Conservation (phyloP, 257 asterid genomes). For the Pogostemon cablin region DNA sequence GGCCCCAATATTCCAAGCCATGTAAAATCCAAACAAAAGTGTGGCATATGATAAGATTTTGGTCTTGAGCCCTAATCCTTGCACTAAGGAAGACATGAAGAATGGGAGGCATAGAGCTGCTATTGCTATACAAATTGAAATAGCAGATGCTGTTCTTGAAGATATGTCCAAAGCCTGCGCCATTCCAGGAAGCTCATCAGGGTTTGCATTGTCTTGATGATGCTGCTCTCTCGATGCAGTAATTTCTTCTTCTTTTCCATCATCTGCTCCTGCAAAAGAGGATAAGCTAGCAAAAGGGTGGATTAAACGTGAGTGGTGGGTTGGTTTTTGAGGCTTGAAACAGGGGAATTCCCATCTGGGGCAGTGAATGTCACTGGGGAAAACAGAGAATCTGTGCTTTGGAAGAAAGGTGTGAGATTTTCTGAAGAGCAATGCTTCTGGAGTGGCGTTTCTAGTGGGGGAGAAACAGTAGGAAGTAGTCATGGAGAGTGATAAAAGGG, state of each 20-base stretch:
- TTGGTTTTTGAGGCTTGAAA: constrained; percentile 41
- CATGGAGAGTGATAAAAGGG: constrained; percentile 55
- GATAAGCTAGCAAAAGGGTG: constrained; percentile 65
- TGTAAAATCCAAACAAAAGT: constrained; percentile 81
- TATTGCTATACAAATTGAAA: constrained; percentile 70
- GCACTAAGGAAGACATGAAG: constrained; percentile 70
- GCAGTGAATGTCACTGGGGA: constrained; percentile 31
- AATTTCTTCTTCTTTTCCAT: constrained; percentile 34
- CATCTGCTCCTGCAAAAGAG: constrained; percentile 66
- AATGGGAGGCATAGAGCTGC: constrained; percentile 75
- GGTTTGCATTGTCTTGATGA: constrained; percentile 24
- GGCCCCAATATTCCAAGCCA: constrained; percentile 99
- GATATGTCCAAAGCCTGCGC: constrained; percentile 81
- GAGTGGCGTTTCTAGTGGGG: constrained; percentile 49
- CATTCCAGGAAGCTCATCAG: constrained; percentile 62
- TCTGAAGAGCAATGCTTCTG: constrained; percentile 40
- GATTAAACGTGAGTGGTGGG: constrained; percentile 14
- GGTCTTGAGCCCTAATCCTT: constrained; percentile 56
- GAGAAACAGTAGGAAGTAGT: constrained; percentile 60
- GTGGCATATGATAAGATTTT: constrained; percentile 64
- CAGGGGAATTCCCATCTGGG: constrained; percentile 44
- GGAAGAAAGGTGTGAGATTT: constrained; percentile 43
- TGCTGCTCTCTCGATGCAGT: constrained; percentile 29
- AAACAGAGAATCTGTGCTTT: constrained; percentile 31
- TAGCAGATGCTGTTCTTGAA: constrained; percentile 70